These are phyloP conservation scores for Geranomyces michiganensis DNA, from an alignment of 192 early-diverging fungal species.

Conservation along the genomic window DNA sequence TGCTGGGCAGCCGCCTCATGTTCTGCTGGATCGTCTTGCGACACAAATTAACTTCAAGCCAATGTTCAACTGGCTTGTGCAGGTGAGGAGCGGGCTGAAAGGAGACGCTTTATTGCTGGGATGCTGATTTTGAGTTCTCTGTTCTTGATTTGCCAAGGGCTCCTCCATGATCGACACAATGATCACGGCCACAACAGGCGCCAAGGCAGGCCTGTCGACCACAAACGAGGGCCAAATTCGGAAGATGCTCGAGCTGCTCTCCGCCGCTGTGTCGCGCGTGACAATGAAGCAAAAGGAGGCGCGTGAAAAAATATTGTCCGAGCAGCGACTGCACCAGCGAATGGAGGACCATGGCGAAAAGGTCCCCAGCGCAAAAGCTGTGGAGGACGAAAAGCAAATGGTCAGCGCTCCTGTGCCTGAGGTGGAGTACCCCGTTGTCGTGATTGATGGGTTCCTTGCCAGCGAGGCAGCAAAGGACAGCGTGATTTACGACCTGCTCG, in stretches of 20 bases:
- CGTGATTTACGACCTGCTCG: constrained; percentile 70
- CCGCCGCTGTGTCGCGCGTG: constrained; percentile 70
- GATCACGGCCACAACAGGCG: constrained; percentile 83
- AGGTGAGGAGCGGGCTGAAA: too few relatives aligned
- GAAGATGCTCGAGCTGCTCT: constrained; percentile 82
- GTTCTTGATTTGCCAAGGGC: not conserved
- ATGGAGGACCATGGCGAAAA: constrained; percentile 17
- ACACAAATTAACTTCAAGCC: constrained; percentile 91
- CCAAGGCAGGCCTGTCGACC: constrained; percentile 81
- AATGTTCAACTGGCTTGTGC: constrained; percentile 70
- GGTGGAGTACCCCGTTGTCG: constrained; percentile 77
- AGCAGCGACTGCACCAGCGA: constrained; percentile 15
- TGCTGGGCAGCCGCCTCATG: constrained; percentile 70
- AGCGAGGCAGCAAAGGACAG: constrained; percentile 66
- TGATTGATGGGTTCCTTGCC: constrained; percentile 85
- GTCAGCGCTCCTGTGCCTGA: constrained; percentile 31
- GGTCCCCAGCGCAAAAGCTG: not conserved
- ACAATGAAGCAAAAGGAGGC: constrained; percentile 42
- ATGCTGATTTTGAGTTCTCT: too few relatives aligned
- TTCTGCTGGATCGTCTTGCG: constrained; percentile 76
- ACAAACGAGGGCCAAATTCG: constrained; percentile 81
- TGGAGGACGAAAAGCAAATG: constrained; percentile 9
- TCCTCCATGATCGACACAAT: constrained; percentile 78
- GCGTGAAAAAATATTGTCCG: constrained; percentile 30
- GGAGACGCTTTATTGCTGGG: too few relatives aligned